Evolutionary conservation across 495 filamentous ascomycete species (phyloP), one percentile per base, ranked within the genome.

Genomic region (Tuber brumale): DNA sequence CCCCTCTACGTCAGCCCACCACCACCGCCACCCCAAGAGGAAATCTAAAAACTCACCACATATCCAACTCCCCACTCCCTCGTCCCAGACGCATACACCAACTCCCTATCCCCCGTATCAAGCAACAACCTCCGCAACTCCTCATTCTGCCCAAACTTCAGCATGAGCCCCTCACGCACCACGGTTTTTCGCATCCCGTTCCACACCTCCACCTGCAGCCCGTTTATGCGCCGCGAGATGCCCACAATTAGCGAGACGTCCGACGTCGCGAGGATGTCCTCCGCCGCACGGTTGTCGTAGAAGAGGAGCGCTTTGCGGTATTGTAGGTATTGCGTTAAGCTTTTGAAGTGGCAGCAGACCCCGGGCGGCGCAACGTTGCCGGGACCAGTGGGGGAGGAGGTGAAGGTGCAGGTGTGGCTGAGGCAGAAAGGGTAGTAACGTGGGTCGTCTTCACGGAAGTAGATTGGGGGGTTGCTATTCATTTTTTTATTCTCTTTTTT

Each of bases 121-220:
- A 66, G 27, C 27, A 66, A n/a, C 12, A 66, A 31, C 57, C 57
- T 66, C n/a, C 57, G 57, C 57, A 66, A 66, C 57, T 66, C 57
- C 57, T 66, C 57, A 12, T 66, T 31, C 57, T 66, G 57, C 57
- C 57, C 57, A 31, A 66, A 66, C 57, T 66, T 66, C 57, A 66
- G 57, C 57, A 66, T 66, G 10, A 66, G 12, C 57, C 57, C 57
- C 12, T 66, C 57, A 10, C 27, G 57, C 57, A 66, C 57, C 3
- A 66, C 12, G n/a, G 12, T 18, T 12, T n/a, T 31, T n/a, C 57
- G 57, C 57, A 66, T 31, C 57, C 57, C 57, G 57, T 66, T 66
- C 57, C 57, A 66, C 57, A 66, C 57, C 27, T 66, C 57, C 57
- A 31, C 27, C 57, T 66, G 57, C 27, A 66, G 3, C n/a, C 57